Evolutionary conservation across 1,139 yeast species (phyloP).

Genomic region (Saccharomyces hybrid): DNA sequence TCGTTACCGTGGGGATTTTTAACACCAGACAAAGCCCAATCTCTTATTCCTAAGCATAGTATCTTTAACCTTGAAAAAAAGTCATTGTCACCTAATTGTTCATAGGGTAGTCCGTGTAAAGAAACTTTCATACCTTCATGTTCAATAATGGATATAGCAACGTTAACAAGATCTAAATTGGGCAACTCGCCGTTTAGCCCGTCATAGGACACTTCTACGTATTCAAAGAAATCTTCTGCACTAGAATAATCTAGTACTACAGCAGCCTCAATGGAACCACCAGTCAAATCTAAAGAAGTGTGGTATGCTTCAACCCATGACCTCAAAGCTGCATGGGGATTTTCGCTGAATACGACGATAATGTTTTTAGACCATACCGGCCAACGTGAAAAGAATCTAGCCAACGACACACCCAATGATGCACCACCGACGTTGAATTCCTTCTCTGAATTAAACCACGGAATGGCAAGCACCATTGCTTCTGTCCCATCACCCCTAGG

Average conservation of each 20-base stretch:
- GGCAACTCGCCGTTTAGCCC: conserved; percentile 96
- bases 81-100: conserved; percentile 42
- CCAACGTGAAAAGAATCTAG: conserved; percentile 74
- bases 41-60: conserved; percentile 54
- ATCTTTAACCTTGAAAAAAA: conserved; percentile 48
- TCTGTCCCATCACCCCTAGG: conserved; percentile 96
- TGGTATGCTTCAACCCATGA: conserved; percentile 96
- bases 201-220: conserved; percentile 68
- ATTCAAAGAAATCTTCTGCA: conserved; percentile 57
- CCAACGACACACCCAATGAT: conserved; percentile 61
- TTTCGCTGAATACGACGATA: conserved; percentile 73
- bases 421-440: conserved; percentile 70
- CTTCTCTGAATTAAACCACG: conserved; percentile 64
- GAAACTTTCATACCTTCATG: conserved; percentile 69
- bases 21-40: conserved; percentile 64
- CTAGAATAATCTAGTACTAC: conserved; percentile 75
- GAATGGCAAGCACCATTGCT: conserved; percentile 84
- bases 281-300: conserved; percentile 73
- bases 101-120: conserved; percentile 50
- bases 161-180: conserved; percentile 78
- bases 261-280: conserved; percentile 95
- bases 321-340: conserved; percentile 61
- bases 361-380: conserved; percentile 95
- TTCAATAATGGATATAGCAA: conserved; percentile 61
- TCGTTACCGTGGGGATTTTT: conserved; percentile 66